Percentiles rank a stretch among this genome's conserved stretches.
Conservation (phyloP, 352 stramenopile genomes). For the Phytophthora idaei region DNA sequence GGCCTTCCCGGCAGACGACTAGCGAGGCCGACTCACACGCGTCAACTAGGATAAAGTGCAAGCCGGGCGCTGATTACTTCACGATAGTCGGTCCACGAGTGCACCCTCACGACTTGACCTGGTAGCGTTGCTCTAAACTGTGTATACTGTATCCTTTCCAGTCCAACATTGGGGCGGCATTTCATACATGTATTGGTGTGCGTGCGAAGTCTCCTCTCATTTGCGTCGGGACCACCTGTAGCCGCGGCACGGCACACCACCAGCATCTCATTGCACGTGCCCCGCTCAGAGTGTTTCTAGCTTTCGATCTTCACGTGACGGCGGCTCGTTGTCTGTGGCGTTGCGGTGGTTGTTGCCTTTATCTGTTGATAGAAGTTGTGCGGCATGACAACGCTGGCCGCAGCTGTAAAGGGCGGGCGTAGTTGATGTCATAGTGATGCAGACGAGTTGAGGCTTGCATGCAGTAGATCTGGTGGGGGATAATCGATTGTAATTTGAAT, state of each 20-base stretch:
- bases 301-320: slow-evolving; percentile 23
- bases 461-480: background rate
- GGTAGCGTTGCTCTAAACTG: slow-evolving; percentile 27
- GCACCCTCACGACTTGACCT: slow-evolving; percentile 9
- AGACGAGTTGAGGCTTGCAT: slow-evolving; percentile 15
- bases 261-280: slow-evolving; percentile 3
- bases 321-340: slow-evolving; percentile 3
- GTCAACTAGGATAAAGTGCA: slow-evolving; percentile 11
- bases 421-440: background rate
- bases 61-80: slow-evolving; percentile 28
- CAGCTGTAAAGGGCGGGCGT: background rate
- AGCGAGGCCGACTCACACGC: slow-evolving; percentile 6
- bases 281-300: background rate
- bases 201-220: slow-evolving; percentile 24
- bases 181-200: slow-evolving; percentile 13
- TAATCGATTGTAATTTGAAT: slow-evolving; percentile 3
- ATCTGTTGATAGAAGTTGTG: slow-evolving; percentile 23
- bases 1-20: slow-evolving; percentile 43
- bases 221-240: slow-evolving; percentile 20
- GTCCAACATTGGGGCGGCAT: slow-evolving; percentile 10
- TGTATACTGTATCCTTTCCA: background rate
- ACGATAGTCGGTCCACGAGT: slow-evolving; percentile 26
- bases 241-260: slow-evolving; percentile 14
- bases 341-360: background rate
- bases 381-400: background rate